A percentile compares a stretch with the other conserved stretches of the same genome.
Conservation (phyloP, 345 rosid species). For the Aethionema arabicum region DNA sequence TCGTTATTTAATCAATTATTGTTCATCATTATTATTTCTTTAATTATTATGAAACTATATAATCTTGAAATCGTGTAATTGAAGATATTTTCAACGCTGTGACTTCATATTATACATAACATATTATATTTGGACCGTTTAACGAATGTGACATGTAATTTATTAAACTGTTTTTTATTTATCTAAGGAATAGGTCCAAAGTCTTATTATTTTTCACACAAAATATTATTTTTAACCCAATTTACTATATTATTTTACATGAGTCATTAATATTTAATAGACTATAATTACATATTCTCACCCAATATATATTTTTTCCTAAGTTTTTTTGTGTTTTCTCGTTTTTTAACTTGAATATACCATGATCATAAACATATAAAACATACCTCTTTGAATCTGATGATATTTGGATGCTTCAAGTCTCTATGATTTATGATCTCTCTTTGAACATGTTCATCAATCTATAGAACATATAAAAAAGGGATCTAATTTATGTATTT, state of each 20-base stretch:
- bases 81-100: conserved; percentile 30
- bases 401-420: conserved; percentile 83
- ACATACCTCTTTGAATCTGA: conserved; percentile 76
- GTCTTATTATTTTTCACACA: conserved; percentile 7
- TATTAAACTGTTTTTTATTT: conserved; percentile 1
- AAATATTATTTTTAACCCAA: no score
- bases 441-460: conserved; percentile 92
- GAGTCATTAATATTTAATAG: no score
- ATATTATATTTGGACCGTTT: conserved; percentile 27
- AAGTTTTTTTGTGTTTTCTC: conserved; percentile 4
- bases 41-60: neutral
- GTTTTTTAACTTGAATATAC: neutral
- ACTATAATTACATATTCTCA: no score
- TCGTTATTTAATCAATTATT: neutral
- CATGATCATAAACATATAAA: conserved; percentile 4
- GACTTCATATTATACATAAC: conserved; percentile 13
- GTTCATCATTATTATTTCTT: neutral
- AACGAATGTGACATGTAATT: conserved; percentile 19
- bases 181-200: conserved; percentile 30
- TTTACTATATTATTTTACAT: no score
- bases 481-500: neutral
- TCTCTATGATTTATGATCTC: conserved; percentile 95
- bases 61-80: neutral
- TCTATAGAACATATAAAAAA: conserved; percentile 42
- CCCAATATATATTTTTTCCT: no score